Conservation (phyloP, 768 basidiomycete species). For the Amanita polypyramis region DNA sequence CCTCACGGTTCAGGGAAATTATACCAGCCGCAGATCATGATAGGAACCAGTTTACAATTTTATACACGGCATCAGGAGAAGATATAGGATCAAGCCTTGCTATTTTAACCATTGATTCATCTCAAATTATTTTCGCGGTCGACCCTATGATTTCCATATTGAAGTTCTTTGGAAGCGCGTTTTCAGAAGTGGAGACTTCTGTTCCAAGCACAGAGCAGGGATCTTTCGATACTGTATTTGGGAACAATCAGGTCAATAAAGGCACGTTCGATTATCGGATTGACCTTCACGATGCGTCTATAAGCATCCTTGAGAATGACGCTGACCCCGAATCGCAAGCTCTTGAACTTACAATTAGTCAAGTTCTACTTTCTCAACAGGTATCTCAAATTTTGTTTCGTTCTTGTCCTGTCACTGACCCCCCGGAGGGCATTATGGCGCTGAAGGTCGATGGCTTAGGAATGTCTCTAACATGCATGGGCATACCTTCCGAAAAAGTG, state of each 20-base stretch:
- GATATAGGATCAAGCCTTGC: constrained; percentile 48
- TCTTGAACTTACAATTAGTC: constrained; percentile 74
- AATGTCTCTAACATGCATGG: constrained; percentile 92
- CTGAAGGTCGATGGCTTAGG: constrained; percentile 74
- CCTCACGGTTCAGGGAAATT: constrained; percentile 85
- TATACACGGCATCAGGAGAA: constrained; percentile 72
- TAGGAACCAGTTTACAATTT: constrained; percentile 87
- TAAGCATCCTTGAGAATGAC: constrained; percentile 84
- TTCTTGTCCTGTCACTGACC: constrained; percentile 3
- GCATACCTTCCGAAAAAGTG: constrained; percentile 68
- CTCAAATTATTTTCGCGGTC: constrained; percentile 83
- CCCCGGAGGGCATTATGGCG: constrained; percentile 63
- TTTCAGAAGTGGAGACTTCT: constrained; percentile 12
- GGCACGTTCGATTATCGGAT: constrained; percentile 52
- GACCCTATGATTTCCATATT: constrained; percentile 87
- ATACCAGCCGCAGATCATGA: constrained; percentile 86
- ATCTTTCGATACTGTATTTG: not conserved
- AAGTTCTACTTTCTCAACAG: constrained; percentile 87
- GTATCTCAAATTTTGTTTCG: constrained; percentile 23
- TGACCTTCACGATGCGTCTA: constrained; percentile 83
- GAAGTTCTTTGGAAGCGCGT: constrained; percentile 67
- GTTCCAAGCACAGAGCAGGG: constrained; percentile 5
- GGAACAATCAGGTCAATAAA: not conserved
- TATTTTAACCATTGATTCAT: constrained; percentile 85
- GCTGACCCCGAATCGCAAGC: constrained; percentile 70